Conservation (phyloP, 2,329 filamentous ascomycete genomes). For the Laburnicola sp. region DNA sequence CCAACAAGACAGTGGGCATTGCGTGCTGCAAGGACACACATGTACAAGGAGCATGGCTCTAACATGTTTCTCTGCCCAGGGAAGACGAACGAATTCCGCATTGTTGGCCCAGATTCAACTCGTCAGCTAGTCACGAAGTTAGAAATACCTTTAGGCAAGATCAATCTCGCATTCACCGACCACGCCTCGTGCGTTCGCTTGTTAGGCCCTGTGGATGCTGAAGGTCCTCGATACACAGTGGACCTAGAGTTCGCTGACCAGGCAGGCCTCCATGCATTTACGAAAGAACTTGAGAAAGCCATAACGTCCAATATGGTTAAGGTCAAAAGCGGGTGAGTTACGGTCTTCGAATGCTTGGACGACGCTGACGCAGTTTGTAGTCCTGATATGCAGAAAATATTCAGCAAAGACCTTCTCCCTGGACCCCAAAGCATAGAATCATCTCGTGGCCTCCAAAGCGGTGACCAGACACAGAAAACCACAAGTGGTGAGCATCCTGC, state of each 20-base stretch:
- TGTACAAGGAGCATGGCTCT: not conserved
- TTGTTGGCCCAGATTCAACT: conserved; percentile 2
- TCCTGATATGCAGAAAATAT: conserved; percentile 17
- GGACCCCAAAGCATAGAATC: not conserved
- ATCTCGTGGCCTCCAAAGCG: too few relatives aligned
- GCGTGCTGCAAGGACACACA: conserved; percentile 21
- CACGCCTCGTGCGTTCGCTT: conserved; percentile 24
- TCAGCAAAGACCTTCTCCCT: conserved; percentile 9
- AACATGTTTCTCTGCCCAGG: conserved; percentile 4
- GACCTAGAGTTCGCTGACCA: conserved; percentile 28
- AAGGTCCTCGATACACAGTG: conserved; percentile 15
- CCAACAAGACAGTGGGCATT: conserved; percentile 18
- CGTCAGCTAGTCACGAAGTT: conserved; percentile 1
- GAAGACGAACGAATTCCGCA: not conserved
- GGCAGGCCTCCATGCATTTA: conserved; percentile 15
- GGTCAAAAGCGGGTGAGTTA: conserved; percentile 1
- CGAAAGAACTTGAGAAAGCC: not conserved
- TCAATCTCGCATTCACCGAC: conserved; percentile 23
- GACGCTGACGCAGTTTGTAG: conserved; percentile 15
- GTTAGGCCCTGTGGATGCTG: conserved; percentile 10
- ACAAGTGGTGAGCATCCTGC: too few relatives aligned
- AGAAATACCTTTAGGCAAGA: conserved; percentile 11
- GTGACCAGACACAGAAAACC: too few relatives aligned
- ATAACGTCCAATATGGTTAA: not conserved
- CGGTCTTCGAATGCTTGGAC: not conserved